phyloP scores from a whole-genome alignment of 208 protist species.

The Leishmania martiniquensis region DNA sequence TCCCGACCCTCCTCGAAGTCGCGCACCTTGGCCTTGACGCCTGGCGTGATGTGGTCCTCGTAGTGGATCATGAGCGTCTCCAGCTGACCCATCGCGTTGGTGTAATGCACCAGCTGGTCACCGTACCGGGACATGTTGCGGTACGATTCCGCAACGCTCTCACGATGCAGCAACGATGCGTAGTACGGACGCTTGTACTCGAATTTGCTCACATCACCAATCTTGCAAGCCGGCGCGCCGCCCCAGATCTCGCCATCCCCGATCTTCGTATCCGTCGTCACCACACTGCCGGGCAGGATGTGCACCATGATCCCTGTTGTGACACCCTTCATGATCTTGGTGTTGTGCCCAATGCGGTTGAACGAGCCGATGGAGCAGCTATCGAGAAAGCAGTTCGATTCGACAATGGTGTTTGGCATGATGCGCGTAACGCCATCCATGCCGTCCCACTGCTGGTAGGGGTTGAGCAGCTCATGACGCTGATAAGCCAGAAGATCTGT shows the following conservation, averaged over 20 bases:
- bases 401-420: conserved; percentile 86
- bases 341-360: conserved; percentile 89
- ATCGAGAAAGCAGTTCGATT: conserved; percentile 89
- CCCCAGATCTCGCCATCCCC: conserved; percentile 88
- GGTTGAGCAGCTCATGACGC: conserved; percentile 84
- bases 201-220: conserved; percentile 89
- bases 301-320: conserved; percentile 91
- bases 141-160: conserved; percentile 79
- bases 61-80: conserved; percentile 82
- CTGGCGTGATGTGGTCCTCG: conserved; percentile 71
- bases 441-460: conserved; percentile 90
- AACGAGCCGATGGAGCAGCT: conserved; percentile 89
- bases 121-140: conserved; percentile 89
- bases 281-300: conserved; percentile 87
- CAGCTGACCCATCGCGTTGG: conserved; percentile 78
- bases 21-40: conserved; percentile 73
- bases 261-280: conserved; percentile 84
- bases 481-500: conserved; percentile 84
- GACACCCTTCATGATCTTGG: conserved; percentile 90
- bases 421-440: conserved; percentile 82
- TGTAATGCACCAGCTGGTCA: conserved; percentile 85
- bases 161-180: conserved; percentile 71
- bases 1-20: conserved; percentile 86
- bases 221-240: conserved; percentile 78
- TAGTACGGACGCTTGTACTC: conserved; percentile 89